Evolutionary conservation across 352 stramenopile genomes (phyloP), one percentile per base, ranked within the genome.

Genomic region (Phytophthora brassicae): DNA sequence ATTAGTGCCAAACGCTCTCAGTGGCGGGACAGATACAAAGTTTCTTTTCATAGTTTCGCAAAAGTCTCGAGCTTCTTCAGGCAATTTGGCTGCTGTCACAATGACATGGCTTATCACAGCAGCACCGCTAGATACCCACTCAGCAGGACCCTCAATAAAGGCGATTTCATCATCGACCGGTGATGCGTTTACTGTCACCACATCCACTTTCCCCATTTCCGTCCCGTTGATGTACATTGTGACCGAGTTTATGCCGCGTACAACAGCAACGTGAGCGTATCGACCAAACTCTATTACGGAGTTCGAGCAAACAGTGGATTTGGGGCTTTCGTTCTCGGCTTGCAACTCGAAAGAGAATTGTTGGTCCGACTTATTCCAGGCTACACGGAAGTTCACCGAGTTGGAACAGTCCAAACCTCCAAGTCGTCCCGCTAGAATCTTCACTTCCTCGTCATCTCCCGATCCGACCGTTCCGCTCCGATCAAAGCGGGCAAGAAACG

Each of bases 401-500:
- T 14, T 43, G 12, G 23, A 33, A n/a, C 28, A 33, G 4, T 64
- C 33, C 0, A 22, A 28, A 56, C 14, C 46, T 47, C 43, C 44
- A 38, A 71, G 1, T 20, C 41, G 47, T 46, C 68, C 44, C 7
- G 26, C 66, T 39, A 81, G 52, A 42, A 77, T 38, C 12, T 14
- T 48, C 14, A 39, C 17, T 3, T 41, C 23, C 3, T n/a, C 52
- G 12, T 23, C 29, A 6, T 43, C 17, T 9, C 51, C 53, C n/a
- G 9, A 13, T 20, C 39, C 20, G 36, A 43, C 35, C 46, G 13
- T 28, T 5, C 52, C 24, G 39, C 59, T 44, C 36, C 48, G 39
- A 39, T 77, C 77, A 6, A 84, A 53, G 6, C 81, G 79, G 51
- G 68, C 53, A 4, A 91, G 61, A 56, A 86, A 86, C 5, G 81